A percentile compares a stretch with the other conserved stretches of the same genome.
Conservation (phyloP, 2,329 filamentous ascomycete species). For the Immersiporthe knoxdaviesiana region DNA sequence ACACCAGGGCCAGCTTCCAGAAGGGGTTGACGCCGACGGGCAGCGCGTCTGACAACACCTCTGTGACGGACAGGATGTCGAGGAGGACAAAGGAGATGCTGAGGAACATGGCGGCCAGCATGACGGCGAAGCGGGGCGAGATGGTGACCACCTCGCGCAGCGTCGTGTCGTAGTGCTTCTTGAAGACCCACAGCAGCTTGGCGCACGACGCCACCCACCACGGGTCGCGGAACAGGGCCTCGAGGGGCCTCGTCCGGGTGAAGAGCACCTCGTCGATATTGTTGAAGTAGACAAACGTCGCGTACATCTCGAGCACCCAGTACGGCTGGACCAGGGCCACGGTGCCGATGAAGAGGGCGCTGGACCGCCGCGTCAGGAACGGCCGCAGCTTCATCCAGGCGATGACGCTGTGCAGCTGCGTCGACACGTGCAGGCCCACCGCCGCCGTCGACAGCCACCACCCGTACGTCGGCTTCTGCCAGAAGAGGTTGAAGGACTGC, state of each 20-base stretch:
- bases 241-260: conserved; percentile 20
- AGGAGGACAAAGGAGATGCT: conserved; percentile 64
- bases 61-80: conserved; percentile 63
- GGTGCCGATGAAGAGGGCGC: conserved; percentile 60
- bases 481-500: conserved; percentile 38
- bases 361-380: conserved; percentile 55
- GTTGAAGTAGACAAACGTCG: conserved; percentile 65
- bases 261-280: conserved; percentile 23
- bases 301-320: conserved; percentile 67
- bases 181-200: conserved; percentile 66
- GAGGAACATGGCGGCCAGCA: conserved; percentile 63
- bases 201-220: conserved; percentile 69
- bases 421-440: conserved; percentile 64
- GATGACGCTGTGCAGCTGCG: conserved; percentile 67
- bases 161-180: conserved; percentile 62
- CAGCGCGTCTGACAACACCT: conserved; percentile 41
- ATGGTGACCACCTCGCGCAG: conserved; percentile 60
- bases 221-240: conserved; percentile 50
- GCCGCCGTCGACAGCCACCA: conserved; percentile 67
- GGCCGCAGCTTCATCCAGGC: conserved; percentile 70
- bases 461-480: conserved; percentile 51
- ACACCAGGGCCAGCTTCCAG: conserved; percentile 65
- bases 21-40: conserved; percentile 63
- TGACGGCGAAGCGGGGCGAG: conserved; percentile 66
- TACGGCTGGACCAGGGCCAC: conserved; percentile 64